phyloP scores from a whole-genome alignment of 768 basidiomycete species.

The Termitomyces eurrhizus region DNA sequence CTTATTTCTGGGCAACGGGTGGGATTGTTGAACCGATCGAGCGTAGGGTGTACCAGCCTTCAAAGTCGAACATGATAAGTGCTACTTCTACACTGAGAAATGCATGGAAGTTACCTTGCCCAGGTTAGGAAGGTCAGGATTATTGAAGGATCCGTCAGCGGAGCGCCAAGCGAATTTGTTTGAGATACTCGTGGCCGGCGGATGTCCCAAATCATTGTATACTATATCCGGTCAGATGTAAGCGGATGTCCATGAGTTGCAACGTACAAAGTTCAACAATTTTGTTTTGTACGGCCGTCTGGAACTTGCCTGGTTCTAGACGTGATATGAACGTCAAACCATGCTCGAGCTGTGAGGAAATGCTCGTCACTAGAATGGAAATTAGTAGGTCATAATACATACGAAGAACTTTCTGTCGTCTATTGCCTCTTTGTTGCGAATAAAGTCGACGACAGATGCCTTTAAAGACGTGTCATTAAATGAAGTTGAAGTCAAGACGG shows the following conservation, averaged over 20 bases:
- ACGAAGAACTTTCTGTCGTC: slow-evolving; percentile 81
- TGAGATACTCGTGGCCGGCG: slow-evolving; percentile 66
- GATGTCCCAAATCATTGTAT: slow-evolving; percentile 80
- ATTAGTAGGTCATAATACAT: slow-evolving; percentile 19
- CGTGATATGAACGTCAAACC: slow-evolving; percentile 58
- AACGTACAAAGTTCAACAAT: slow-evolving; percentile 55
- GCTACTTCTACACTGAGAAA: neutral
- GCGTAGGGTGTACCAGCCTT: slow-evolving; percentile 73
- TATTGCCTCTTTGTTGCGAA: slow-evolving; percentile 56
- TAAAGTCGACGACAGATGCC: slow-evolving; percentile 57
- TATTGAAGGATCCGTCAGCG: slow-evolving; percentile 80
- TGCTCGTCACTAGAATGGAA: neutral
- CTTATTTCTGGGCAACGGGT: slow-evolving; percentile 61
- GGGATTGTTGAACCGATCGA: slow-evolving; percentile 72
- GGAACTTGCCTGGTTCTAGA: slow-evolving; percentile 44
- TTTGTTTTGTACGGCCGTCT: slow-evolving; percentile 37
- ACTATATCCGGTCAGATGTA: slow-evolving; percentile 35
- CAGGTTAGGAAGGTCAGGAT: slow-evolving; percentile 61
- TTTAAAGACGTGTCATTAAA: slow-evolving; percentile 20
- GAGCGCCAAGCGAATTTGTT: slow-evolving; percentile 60
- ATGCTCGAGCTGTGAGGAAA: slow-evolving; percentile 58
- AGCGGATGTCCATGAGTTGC: neutral
- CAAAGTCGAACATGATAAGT: neutral
- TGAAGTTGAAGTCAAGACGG: neutral
- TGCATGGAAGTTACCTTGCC: slow-evolving; percentile 44